phyloP scores from a whole-genome alignment of 768 basidiomycete species.

The Russula sp. region DNA sequence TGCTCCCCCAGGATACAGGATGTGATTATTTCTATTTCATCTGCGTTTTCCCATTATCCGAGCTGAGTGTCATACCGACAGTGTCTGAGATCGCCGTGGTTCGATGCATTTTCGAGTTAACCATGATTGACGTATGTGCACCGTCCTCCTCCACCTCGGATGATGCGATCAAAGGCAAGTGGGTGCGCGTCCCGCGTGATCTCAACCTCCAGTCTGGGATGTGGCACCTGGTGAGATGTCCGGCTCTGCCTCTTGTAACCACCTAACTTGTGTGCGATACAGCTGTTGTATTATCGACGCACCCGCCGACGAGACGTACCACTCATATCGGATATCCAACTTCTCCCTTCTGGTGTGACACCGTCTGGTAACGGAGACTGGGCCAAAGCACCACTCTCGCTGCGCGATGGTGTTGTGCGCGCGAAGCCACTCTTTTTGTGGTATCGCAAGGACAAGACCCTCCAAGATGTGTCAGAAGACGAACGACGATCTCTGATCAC shows the following conservation, averaged over 20 bases:
- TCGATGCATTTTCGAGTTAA: conserved; percentile 59
- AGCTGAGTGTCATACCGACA: conserved; percentile 25
- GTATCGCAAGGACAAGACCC: conserved; percentile 67
- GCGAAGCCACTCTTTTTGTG: conserved; percentile 61
- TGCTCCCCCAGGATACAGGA: conserved; percentile 70
- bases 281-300: conserved; percentile 77
- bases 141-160: conserved; percentile 64
- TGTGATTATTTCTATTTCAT: conserved; percentile 37
- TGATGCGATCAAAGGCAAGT: conserved; percentile 74
- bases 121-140: conserved; percentile 51
- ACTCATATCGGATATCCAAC: conserved; percentile 62
- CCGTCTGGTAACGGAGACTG: conserved; percentile 44
- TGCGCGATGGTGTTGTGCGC: conserved; percentile 54
- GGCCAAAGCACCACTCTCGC: conserved; percentile 54
- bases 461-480: conserved; percentile 49
- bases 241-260: conserved; percentile 7
- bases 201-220: conserved; percentile 59
- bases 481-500: conserved; percentile 66
- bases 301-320: conserved; percentile 77
- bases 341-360: conserved; percentile 52
- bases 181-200: conserved; percentile 84
- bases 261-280: conserved; percentile 22
- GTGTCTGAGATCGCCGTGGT: conserved; percentile 77
- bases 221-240: conserved; percentile 52
- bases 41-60: neutral